Conservation (phyloP, 1,284 basidiomycete genomes). For the Irpex sp. region DNA sequence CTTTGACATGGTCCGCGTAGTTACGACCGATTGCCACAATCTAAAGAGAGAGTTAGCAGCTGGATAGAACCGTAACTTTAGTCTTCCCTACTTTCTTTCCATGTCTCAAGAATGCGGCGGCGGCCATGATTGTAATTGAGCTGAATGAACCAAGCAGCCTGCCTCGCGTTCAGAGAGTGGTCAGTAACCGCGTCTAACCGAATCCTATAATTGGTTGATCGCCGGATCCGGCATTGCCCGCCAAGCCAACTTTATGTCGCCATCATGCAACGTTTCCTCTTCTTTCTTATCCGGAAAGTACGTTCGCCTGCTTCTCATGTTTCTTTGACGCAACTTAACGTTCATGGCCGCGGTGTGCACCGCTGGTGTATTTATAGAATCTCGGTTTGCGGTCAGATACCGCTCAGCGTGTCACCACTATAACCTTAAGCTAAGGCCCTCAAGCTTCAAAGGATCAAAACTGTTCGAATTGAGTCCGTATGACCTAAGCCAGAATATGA, state of each 20-base stretch:
- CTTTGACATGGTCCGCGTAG: conserved; percentile 86
- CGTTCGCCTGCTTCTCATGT: no score
- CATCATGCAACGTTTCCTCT: background rate
- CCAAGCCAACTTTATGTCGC: background rate
- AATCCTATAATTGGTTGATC: background rate
- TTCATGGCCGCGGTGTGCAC: no score
- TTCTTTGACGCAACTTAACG: no score
- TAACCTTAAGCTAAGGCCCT: no score
- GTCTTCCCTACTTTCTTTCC: conserved; percentile 41
- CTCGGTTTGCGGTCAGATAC: no score
- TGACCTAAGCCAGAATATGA: no score
- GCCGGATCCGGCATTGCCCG: background rate
- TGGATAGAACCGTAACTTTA: background rate
- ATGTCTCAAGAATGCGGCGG: conserved; percentile 42
- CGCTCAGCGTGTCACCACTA: no score
- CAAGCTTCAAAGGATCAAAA: no score
- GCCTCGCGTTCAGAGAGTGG: background rate
- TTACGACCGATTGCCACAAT: conserved; percentile 90
- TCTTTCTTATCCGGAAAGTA: background rate
- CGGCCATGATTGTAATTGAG: conserved; percentile 20
- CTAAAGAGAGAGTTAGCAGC: conserved; percentile 33
- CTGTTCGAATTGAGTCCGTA: no score
- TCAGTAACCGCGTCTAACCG: background rate
- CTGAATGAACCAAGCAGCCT: background rate
- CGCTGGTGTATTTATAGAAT: no score